A percentile compares a stretch with the other conserved stretches of the same genome.
Conservation (phyloP, 805 yeast genomes). For the Ogataea haglerorum region DNA sequence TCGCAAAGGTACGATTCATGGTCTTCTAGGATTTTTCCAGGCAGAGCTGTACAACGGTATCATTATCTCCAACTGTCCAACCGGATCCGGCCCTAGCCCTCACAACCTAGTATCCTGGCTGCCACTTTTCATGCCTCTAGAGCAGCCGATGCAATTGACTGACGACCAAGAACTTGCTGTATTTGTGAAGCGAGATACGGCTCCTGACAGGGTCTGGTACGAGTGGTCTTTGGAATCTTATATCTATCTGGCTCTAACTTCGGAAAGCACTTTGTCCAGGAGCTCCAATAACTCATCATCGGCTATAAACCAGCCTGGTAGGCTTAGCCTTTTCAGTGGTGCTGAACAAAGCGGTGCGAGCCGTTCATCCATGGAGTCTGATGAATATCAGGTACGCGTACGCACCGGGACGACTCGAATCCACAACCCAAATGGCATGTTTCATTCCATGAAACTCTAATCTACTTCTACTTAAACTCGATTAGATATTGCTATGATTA, state of each 20-base stretch:
- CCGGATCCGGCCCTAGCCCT: slow-evolving; percentile 34
- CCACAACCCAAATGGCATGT: slow-evolving; percentile 40
- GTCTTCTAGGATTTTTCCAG: slow-evolving; percentile 71
- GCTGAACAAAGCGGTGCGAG: slow-evolving; percentile 7
- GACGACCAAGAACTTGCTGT: slow-evolving; percentile 56
- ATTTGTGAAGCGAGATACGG: slow-evolving; percentile 45
- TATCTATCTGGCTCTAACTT: slow-evolving; percentile 34
- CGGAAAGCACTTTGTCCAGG: slow-evolving; percentile 16
- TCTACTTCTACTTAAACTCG: background rate
- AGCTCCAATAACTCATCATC: slow-evolving; percentile 10
- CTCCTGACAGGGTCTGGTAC: slow-evolving; percentile 53
- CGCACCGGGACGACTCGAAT: slow-evolving; percentile 39
- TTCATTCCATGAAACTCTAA: slow-evolving; percentile 25
- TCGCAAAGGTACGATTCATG: slow-evolving; percentile 60
- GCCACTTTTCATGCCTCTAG: slow-evolving; percentile 62
- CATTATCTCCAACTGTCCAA: slow-evolving; percentile 48
- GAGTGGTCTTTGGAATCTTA: slow-evolving; percentile 61
- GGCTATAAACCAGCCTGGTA: background rate
- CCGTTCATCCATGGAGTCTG: slow-evolving; percentile 18
- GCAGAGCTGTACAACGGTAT: slow-evolving; percentile 64
- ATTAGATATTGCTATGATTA: background rate
- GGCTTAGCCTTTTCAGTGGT: slow-evolving; percentile 9
- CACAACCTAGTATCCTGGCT: slow-evolving; percentile 59
- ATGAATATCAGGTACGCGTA: slow-evolving; percentile 40
- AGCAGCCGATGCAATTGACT: slow-evolving; percentile 46